A percentile compares a stretch with the other conserved stretches of the same genome.
phyloP scores from a whole-genome alignment of 352 stramenopile species.

The Globisporangium acanthophoron region DNA sequence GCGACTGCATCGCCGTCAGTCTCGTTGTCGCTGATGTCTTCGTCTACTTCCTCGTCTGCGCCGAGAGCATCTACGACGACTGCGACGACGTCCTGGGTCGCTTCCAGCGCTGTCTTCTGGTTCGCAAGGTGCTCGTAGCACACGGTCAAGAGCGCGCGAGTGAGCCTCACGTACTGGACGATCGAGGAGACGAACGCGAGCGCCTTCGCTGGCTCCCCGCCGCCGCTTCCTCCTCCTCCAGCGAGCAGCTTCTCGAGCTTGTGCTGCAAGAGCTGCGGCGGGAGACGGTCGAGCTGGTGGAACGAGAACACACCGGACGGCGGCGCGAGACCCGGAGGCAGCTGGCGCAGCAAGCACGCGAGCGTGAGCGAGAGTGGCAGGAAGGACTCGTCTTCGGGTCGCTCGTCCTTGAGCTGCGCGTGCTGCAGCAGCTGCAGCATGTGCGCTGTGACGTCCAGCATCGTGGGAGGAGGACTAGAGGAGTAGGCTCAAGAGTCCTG shows the following conservation, averaged over 20 bases:
- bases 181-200: constrained; percentile 33
- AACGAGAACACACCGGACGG: constrained; percentile 27
- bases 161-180: constrained; percentile 31
- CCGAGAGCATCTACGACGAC: constrained; percentile 13
- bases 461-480: constrained; percentile 5
- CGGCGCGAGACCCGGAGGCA: constrained; percentile 35
- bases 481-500: neutral
- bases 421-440: constrained; percentile 51
- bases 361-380: constrained; percentile 41
- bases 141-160: constrained; percentile 28
- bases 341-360: constrained; percentile 38
- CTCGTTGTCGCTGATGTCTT: constrained; percentile 1
- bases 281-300: constrained; percentile 37
- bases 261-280: constrained; percentile 21
- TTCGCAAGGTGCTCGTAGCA: constrained; percentile 39
- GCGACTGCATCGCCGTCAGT: neutral
- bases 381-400: constrained; percentile 38
- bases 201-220: constrained; percentile 17
- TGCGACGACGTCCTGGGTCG: constrained; percentile 22
- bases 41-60: constrained; percentile 2
- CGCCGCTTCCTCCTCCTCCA: neutral
- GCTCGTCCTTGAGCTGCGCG: constrained; percentile 34
- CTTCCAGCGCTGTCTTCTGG: constrained; percentile 21
- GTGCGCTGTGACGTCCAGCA: constrained; percentile 37
- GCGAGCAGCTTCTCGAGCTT: constrained; percentile 20